Base-by-base conservation (phyloP, 1,284 basidiomycete genomes). In the Cryptococcus sp. region DNA sequence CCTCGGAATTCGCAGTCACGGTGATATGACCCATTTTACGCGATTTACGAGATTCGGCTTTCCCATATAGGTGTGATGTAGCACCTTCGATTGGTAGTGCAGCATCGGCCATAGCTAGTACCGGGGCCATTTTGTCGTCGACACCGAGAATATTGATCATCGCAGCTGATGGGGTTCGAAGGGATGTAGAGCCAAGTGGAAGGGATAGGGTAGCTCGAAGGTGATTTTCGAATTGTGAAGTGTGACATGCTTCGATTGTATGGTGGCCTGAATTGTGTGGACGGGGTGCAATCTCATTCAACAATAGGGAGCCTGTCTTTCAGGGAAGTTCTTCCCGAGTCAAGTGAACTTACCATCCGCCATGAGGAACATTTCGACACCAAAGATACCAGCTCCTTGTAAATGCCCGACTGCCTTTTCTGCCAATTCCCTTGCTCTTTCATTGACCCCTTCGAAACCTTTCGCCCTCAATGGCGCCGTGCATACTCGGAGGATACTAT, bases 251-350 rank as follows among this genome's bases (percentile, higher is more conserved):
- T 76, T 98, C 94, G 69, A 98, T 98, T n/a, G 94, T 98, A 76
- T 98, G 97, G 74, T 99, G 96, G 0, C 94, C 94, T 9, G 92
- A 97, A 77, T 98, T 99, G 76, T 99, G 96, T 0, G 96, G 94
- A 21, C 96, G 83, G n/a, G 96, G 96, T 0, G 96, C 96, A 57
- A 99, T 97, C 77, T 99, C 96, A 75, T 99, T 98, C 61, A 98
- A 82, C 54, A 86, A 83, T 2, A 98, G 80, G 0, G 79, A 75
- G 22, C 87, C 91, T 93, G 62, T 44, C 41, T 46, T 49, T 59
- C 43, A 52, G 46, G 24, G 46, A 21, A 52, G 31, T 36, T 48
- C 25, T 39, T 21, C 11, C 25, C 18, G 10, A 21, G 13, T 19
- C 14, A 23, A 5, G 19, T 11, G 9, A 25, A 50, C 82, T 64